phyloP scores from a whole-genome alignment of 2,329 filamentous ascomycete species.

The Nannizziopsis barbatae region DNA sequence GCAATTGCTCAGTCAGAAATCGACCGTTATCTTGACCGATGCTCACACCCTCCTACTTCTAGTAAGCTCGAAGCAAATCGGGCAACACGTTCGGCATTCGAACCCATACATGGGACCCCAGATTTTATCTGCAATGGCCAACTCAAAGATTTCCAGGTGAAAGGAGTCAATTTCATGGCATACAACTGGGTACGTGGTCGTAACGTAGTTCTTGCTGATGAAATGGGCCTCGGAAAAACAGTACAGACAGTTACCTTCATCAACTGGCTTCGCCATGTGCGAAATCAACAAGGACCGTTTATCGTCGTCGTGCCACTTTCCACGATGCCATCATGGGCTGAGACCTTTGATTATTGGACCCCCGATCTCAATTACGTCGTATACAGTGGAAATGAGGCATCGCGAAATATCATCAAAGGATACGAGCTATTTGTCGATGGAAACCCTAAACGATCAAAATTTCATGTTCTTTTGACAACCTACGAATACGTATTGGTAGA shows the following conservation, averaged over 20 bases:
- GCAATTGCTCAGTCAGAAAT: constrained; percentile 76
- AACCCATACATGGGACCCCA: constrained; percentile 67
- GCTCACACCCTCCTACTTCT: constrained; percentile 67
- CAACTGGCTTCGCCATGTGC: constrained; percentile 87
- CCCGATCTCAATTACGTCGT: constrained; percentile 95
- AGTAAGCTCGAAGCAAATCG: constrained; percentile 65
- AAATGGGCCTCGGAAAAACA: constrained; percentile 97
- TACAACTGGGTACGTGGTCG: constrained; percentile 91
- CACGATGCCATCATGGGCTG: constrained; percentile 95
- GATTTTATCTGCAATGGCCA: constrained; percentile 74
- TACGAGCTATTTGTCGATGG: constrained; percentile 80
- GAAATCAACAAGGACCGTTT: constrained; percentile 84
- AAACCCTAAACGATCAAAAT: constrained; percentile 80
- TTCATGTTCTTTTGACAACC: constrained; percentile 94
- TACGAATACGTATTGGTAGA: constrained; percentile 94
- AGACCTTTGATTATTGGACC: constrained; percentile 93
- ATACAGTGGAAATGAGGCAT: constrained; percentile 80
- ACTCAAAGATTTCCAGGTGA: constrained; percentile 84
- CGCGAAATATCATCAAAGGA: constrained; percentile 77
- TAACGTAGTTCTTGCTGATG: constrained; percentile 94
- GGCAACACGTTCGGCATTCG: constrained; percentile 60
- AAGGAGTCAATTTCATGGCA: constrained; percentile 85
- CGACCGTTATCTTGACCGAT: constrained; percentile 78
- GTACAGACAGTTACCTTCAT: constrained; percentile 96
- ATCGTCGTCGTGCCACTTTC: constrained; percentile 94